Conservation (phyloP, 2,329 filamentous ascomycete genomes). For the Rhynchosporium graminicola region DNA sequence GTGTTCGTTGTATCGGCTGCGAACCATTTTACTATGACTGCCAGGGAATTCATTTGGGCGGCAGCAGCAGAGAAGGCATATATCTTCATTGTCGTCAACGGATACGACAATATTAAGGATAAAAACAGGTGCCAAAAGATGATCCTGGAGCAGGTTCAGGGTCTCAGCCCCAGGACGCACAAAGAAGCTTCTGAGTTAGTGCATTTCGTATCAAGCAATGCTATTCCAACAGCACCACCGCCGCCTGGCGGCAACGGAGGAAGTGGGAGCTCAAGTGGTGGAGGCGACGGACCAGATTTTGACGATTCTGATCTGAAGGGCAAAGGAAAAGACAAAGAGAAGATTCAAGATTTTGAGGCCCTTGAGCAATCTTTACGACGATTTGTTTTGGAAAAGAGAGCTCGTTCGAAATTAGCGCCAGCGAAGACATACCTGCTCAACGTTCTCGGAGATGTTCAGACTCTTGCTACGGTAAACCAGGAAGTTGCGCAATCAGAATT, state of each 20-base stretch:
- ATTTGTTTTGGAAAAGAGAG: constrained; percentile 94
- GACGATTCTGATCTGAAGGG: constrained; percentile 61
- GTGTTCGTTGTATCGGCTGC: constrained; percentile 97
- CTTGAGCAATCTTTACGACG: constrained; percentile 85
- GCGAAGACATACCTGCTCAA: constrained; percentile 95
- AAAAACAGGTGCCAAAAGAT: constrained; percentile 88
- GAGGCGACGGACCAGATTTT: constrained; percentile 49
- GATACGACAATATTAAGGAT: constrained; percentile 90
- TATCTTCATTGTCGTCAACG: constrained; percentile 98
- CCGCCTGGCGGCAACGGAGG: constrained; percentile 57
- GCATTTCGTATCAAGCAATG: constrained; percentile 97
- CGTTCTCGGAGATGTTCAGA: constrained; percentile 82
- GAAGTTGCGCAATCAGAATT: constrained; percentile 86
- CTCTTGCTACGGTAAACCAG: constrained; percentile 80
- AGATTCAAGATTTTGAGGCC: constrained; percentile 84
- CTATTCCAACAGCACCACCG: constrained; percentile 71
- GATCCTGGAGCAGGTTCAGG: constrained; percentile 85
- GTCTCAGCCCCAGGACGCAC: constrained; percentile 86
- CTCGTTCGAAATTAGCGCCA: constrained; percentile 91
- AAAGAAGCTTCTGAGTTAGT: constrained; percentile 93
- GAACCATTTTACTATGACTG: constrained; percentile 96
- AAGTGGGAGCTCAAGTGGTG: constrained; percentile 53
- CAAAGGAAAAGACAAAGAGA: constrained; percentile 87
- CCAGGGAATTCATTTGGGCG: constrained; percentile 96
- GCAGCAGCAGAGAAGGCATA: constrained; percentile 97